Evolutionary conservation across 768 basidiomycete genomes (phyloP), one percentile per base, ranked within the genome.

Genomic region (Sarcodon aspratus): DNA sequence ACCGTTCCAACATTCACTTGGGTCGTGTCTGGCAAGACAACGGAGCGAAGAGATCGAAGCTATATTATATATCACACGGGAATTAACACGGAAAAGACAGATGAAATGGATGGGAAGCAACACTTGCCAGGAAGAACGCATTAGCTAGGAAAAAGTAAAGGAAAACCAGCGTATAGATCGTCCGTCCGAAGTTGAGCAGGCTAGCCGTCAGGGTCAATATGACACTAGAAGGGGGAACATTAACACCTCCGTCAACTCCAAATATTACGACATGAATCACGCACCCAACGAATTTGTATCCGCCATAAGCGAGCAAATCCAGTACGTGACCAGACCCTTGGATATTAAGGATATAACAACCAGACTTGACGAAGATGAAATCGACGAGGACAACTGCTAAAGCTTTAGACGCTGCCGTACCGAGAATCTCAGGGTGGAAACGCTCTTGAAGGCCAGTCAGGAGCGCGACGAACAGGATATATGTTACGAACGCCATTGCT

Each of bases 401-500:
- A 1, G 93, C 89, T 52, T 87, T 85, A 2, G 86, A 87, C 3
- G 91, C 83, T 0, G 83, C 83, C 52, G 88, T 69, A 48, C 94
- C 95, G 21, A 99, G 80, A 47, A 96, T 81, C 55, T 83, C 80
- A 2, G 96, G 94, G 57, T 92, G 80, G 61, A 96, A 97, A 36
- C 80, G 75, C 47, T 80, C 76, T 49, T 86, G 74, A 13, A 95
- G 70, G 27, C 96, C 95, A 1, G 90, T 80, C 47, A 85, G 76
- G 7, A 96, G 71, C 5, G 90, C 93, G 13, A 85, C 82, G 2
- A 96, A 72, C 36, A 99, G 82, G 53, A 97, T 83, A 61, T 98
- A 98, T 0, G 96, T 96, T 32, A 95, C 90, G 13, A 98, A 73
- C 0, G 93, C 89, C 96, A 99, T 98, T 9, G 82, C 90, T 94